phyloP scores from a whole-genome alignment of 352 stramenopile species.

The Phytophthora kernoviae region DNA sequence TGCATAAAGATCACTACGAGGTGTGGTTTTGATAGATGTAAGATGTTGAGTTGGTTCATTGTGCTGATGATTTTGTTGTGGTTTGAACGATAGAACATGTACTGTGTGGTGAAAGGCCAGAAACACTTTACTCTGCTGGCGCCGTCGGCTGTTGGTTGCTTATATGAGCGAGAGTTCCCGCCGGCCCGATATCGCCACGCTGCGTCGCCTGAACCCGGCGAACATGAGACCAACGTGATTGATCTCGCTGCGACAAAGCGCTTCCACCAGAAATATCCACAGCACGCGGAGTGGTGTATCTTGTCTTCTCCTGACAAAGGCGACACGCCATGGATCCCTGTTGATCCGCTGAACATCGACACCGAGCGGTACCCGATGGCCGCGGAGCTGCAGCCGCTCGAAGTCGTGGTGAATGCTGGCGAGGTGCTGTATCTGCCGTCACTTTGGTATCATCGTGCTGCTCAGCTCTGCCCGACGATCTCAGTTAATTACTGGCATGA shows the following conservation, averaged over 20 bases:
- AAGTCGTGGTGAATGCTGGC: conserved; percentile 71
- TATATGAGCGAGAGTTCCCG: conserved; percentile 85
- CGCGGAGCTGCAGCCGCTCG: conserved; percentile 49
- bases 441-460: conserved; percentile 87
- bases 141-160: conserved; percentile 87
- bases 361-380: conserved; percentile 57
- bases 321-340: conserved; percentile 79
- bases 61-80: conserved; percentile 4
- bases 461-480: conserved; percentile 74
- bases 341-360: conserved; percentile 77
- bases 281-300: conserved; percentile 54
- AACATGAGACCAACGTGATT: conserved; percentile 20
- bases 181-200: conserved; percentile 66
- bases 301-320: conserved; percentile 51
- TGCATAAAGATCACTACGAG: conserved; percentile 99
- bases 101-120: conserved; percentile 94
- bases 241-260: conserved; percentile 38
- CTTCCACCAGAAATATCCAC: conserved; percentile 62
- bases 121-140: conserved; percentile 95
- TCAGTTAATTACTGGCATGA: conserved; percentile 92
- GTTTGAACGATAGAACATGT: conserved; percentile 90
- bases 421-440: conserved; percentile 80
- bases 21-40: conserved; percentile 30
- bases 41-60: background rate
- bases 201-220: conserved; percentile 7